phyloP scores from a whole-genome alignment of 495 filamentous ascomycete species.

The Staphylotrichum longicolle region DNA sequence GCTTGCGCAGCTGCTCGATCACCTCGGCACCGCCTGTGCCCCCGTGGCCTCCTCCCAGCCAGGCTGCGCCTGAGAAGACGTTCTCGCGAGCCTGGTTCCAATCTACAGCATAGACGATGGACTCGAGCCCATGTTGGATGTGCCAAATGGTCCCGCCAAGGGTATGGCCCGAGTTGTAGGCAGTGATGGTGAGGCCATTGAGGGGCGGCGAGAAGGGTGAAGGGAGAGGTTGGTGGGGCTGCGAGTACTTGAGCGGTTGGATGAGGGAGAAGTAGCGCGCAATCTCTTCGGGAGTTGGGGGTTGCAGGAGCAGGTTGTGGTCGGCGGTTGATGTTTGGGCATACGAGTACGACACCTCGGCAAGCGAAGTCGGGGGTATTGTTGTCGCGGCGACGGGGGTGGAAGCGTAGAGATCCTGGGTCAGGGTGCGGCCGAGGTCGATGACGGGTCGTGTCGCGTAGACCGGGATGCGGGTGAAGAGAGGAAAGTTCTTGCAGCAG shows the following conservation, averaged over 20 bases:
- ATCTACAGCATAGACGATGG: slow-evolving; percentile 94
- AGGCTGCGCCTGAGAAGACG: slow-evolving; percentile 87
- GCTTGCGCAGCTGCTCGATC: slow-evolving; percentile 87
- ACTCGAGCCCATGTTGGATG: slow-evolving; percentile 94
- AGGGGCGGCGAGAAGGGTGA: slow-evolving; percentile 85
- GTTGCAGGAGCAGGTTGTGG: slow-evolving; percentile 67
- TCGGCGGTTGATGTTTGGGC: slow-evolving; percentile 48
- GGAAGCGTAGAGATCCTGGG: slow-evolving; percentile 91
- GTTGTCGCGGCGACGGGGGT: slow-evolving; percentile 81
- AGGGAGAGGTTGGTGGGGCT: slow-evolving; percentile 82
- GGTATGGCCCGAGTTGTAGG: slow-evolving; percentile 94
- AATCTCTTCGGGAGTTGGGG: slow-evolving; percentile 83
- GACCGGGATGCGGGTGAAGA: slow-evolving; percentile 89
- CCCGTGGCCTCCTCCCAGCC: slow-evolving; percentile 77
- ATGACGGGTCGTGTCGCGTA: slow-evolving; percentile 95
- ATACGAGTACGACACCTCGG: slow-evolving; percentile 60
- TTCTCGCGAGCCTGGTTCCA: slow-evolving; percentile 97
- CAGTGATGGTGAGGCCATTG: slow-evolving; percentile 91
- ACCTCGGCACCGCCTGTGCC: slow-evolving; percentile 73
- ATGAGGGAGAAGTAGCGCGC: slow-evolving; percentile 90
- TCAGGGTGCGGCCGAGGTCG: slow-evolving; percentile 81
- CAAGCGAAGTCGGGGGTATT: slow-evolving; percentile 65
- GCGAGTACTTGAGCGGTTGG: slow-evolving; percentile 92
- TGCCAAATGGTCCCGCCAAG: slow-evolving; percentile 98
- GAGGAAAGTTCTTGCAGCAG: slow-evolving; percentile 93